Evolutionary conservation across 169 alveolate species (phyloP).

Genomic region (Perkinsus marinus): DNA sequence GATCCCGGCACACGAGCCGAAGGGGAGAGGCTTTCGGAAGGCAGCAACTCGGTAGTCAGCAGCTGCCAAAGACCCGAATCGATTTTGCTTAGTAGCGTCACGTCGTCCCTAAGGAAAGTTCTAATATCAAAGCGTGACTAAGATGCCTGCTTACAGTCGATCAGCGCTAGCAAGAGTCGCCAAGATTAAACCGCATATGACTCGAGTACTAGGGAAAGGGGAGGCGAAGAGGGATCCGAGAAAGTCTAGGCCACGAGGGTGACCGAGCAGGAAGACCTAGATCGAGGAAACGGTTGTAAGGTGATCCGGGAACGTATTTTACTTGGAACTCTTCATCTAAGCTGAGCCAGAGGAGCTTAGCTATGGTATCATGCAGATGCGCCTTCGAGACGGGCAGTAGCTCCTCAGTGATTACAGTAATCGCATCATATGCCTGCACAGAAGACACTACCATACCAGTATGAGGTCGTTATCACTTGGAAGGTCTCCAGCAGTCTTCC

Average conservation of each 20-base stretch:
- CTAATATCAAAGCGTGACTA: background rate
- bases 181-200: background rate
- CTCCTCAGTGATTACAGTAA: background rate
- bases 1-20: background rate
- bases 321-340: background rate
- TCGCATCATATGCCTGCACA: background rate
- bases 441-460: background rate
- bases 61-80: background rate
- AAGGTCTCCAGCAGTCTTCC: background rate
- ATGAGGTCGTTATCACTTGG: background rate
- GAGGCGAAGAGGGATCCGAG: background rate
- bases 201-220: background rate
- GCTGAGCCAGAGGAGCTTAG: background rate
- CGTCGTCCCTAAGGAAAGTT: background rate
- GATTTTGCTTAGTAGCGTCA: background rate
- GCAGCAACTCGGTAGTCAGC: background rate
- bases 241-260: background rate
- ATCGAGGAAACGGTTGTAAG: background rate
- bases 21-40: background rate
- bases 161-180: background rate
- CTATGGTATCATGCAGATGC: background rate
- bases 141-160: background rate
- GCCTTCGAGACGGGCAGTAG: background rate
- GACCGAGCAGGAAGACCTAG: background rate
- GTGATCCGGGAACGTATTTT: background rate